A percentile compares a stretch with the other conserved stretches of the same genome.
Evolutionary conservation across 148 eudicot genomes (phyloP).

Genomic region (Talinum fruticosum): DNA sequence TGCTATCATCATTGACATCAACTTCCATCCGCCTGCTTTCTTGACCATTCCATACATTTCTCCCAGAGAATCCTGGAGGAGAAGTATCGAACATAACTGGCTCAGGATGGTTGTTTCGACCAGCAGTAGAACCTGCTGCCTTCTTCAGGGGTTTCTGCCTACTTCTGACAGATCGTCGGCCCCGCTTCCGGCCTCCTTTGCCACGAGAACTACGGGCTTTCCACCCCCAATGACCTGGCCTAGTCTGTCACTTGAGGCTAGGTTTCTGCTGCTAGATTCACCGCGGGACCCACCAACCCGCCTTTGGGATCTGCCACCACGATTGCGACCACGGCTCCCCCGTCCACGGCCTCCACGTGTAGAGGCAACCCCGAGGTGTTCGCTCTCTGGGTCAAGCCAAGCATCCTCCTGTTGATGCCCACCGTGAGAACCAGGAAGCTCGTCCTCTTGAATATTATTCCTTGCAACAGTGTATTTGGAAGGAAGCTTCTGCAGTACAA

Average conservation of each 20-base stretch:
- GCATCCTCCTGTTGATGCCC: conserved; percentile 26
- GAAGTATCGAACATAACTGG: conserved; percentile 31
- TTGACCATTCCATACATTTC: conserved; percentile 8
- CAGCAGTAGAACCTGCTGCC: no score
- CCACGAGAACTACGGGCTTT: no score
- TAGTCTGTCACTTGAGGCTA: no score
- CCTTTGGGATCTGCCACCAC: no score
- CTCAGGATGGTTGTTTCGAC: neutral
- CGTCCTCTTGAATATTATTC: conserved; percentile 36
- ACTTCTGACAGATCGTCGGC: no score
- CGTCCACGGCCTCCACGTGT: no score
- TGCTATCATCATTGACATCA: conserved; percentile 36
- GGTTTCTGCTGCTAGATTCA: no score
- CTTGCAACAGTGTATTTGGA: conserved; percentile 38
- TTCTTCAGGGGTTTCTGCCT: no score
- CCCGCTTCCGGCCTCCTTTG: no score
- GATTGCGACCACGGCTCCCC: no score
- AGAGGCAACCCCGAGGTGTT: conserved; percentile 1
- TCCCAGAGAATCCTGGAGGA: conserved; percentile 36
- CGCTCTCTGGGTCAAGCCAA: conserved; percentile 34
- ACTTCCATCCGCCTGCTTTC: conserved; percentile 28
- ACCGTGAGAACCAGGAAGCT: conserved; percentile 25
- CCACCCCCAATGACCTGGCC: no score
- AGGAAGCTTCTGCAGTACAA: conserved; percentile 45
- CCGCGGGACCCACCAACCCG: no score